Evolutionary conservation across 306 rosid genomes (phyloP), one percentile per base, ranked within the genome.

Genomic region (barrel medic (Medicago truncatula)): DNA sequence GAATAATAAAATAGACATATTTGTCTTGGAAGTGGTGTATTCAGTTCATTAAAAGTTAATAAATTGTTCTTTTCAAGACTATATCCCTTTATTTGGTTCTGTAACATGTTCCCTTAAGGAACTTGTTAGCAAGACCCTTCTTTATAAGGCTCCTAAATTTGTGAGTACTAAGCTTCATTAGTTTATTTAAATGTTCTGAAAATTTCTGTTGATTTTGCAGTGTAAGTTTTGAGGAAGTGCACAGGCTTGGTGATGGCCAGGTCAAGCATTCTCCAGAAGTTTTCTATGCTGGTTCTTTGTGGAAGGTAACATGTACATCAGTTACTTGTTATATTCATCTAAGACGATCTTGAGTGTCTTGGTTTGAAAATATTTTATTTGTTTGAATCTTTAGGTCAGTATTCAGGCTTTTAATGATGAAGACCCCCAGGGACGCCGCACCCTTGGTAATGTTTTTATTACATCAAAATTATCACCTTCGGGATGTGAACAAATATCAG

Each of bases 361-460:
- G 34, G 73, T 77, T 76, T 69, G 73, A 70, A 47, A 74, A 72
- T 9, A 67, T 43, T 77, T 72, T 76, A 59, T 75, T 56, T 85
- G 64, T 76, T 81, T 82, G 17, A 60, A 77, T 85, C 76, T 77
- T 46, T 84, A 95, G 99, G 96, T 95, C 80, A 95, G 97, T 60
- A 96, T 89, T 74, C 99, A 95, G 87, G 97, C 99, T 79, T 95
- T 88, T 81, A 88, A 92, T 73, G 97, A 95, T 76, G 99, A 95
- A 82, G 99, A 95, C 71, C 96, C 93, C 75, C 97, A 88, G 86
- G 97, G 99, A 78, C 89, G 93, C 64, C 88, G 97, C 50, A 95
- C 96, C 50, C 92, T 95, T 28, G 99, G 99, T 95, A 87, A 70
- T 74, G 59, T 70, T 80, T 80, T 80, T 61, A 70, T 75, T 75